These are phyloP conservation scores for Rhizopogon salebrosus DNA, from an alignment of 768 basidiomycete species.

Conservation along the genomic window DNA sequence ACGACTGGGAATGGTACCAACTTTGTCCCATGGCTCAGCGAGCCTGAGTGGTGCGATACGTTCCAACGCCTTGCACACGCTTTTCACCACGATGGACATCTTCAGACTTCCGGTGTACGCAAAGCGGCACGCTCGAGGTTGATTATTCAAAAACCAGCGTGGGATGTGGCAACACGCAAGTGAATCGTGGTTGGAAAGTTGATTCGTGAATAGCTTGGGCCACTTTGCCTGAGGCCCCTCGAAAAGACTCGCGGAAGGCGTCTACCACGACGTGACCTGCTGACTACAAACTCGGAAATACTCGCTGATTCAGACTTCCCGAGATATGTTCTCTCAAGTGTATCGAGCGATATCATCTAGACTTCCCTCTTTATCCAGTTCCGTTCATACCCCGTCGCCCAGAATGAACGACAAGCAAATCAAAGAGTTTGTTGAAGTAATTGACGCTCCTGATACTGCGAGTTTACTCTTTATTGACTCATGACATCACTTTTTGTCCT, in stretches of 20 bases:
- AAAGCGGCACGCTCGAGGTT: not conserved
- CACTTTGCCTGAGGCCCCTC: not conserved
- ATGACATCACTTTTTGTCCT: too few species aligned
- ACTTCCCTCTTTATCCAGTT: not conserved
- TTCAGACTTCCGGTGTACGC: not conserved
- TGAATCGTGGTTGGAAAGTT: not conserved
- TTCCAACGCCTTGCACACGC: slow-evolving; percentile 67
- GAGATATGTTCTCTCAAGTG: slow-evolving; percentile 4
- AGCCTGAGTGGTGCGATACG: slow-evolving; percentile 81
- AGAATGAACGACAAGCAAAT: not conserved
- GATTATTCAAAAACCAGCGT: not conserved
- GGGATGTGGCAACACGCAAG: not conserved
- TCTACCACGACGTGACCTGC: not conserved
- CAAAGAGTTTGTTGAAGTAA: not conserved
- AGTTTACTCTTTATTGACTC: not conserved
- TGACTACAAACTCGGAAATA: not conserved
- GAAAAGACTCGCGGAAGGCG: not conserved
- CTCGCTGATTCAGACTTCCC: not conserved
- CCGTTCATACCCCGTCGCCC: not conserved
- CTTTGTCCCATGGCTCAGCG: slow-evolving; percentile 94
- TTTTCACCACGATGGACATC: slow-evolving; percentile 26
- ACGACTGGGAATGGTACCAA: slow-evolving; percentile 34
- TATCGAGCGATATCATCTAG: slow-evolving; percentile 5
- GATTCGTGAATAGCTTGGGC: not conserved
- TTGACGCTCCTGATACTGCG: not conserved